Percentiles rank a stretch among this genome's conserved stretches.
These are phyloP conservation scores for Rhodomyrtus tomentosa DNA, from an alignment of 345 rosid genomes.

Conservation along the genomic window DNA sequence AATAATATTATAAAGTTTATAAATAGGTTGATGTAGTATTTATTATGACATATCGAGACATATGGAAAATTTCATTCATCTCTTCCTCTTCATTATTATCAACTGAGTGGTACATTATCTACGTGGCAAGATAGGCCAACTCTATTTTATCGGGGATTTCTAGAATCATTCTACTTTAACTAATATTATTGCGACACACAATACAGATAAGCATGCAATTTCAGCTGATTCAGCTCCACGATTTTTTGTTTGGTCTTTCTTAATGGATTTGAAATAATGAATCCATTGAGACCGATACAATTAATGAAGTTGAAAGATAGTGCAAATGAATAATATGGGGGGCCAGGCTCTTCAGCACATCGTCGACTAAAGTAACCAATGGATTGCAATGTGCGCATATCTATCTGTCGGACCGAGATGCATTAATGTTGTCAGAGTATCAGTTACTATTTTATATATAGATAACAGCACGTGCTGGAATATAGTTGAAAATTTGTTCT, in stretches of 20 bases:
- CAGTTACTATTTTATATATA: not conserved
- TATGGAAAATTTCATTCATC: no score
- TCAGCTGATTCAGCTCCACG: not conserved
- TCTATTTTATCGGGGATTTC: not conserved
- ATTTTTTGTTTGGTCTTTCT: not conserved
- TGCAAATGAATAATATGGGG: not conserved
- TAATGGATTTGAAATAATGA: not conserved
- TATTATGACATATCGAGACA: no score
- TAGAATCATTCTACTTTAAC: not conserved
- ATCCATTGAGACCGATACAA: not conserved
- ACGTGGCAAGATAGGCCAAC: not conserved
- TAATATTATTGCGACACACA: not conserved
- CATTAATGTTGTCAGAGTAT: not conserved
- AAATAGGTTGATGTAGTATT: no score
- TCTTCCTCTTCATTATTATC: no score
- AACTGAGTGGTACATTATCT: not conserved
- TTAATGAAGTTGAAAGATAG: not conserved
- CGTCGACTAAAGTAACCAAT: not conserved
- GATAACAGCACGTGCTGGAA: not conserved
- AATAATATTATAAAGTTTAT: no score
- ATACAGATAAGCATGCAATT: not conserved
- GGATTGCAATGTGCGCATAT: not conserved
- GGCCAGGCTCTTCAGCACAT: not conserved
- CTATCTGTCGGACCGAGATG: not conserved
- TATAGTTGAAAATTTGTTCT: not conserved